phyloP scores from a whole-genome alignment of 2,329 filamentous ascomycete species.

The Aspergillus sp. region DNA sequence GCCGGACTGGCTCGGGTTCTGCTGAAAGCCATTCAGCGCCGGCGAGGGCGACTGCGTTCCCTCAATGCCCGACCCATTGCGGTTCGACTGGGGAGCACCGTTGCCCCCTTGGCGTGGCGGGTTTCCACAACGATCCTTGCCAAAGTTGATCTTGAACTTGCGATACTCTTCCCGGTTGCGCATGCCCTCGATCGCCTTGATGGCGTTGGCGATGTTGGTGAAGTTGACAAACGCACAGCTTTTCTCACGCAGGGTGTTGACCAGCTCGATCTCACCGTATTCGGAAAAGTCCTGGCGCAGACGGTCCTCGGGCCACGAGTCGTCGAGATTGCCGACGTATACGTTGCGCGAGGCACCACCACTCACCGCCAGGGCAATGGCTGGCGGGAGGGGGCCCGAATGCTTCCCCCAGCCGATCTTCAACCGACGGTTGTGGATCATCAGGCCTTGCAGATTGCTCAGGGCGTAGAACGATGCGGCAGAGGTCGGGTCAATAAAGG shows the following conservation, averaged over 20 bases:
- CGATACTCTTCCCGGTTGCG: constrained; percentile 92
- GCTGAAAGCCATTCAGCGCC: constrained; percentile 51
- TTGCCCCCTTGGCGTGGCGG: constrained; percentile 77
- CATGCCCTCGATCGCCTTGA: constrained; percentile 97
- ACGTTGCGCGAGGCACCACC: constrained; percentile 97
- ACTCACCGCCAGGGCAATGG: constrained; percentile 90
- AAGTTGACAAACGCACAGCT: constrained; percentile 99
- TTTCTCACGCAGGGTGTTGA: constrained; percentile 95
- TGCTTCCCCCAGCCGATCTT: constrained; percentile 99
- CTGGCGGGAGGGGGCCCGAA: constrained; percentile 88
- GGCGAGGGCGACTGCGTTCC: constrained; percentile 47
- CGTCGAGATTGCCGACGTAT: constrained; percentile 94
- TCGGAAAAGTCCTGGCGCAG: constrained; percentile 94
- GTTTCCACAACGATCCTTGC: constrained; percentile 96
- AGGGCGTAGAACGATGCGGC: constrained; percentile 96
- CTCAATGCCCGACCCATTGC: constrained; percentile 48
- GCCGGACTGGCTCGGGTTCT: constrained; percentile 45
- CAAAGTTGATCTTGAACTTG: constrained; percentile 99
- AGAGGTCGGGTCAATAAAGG: constrained; percentile 96
- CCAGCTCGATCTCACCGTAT: constrained; percentile 93
- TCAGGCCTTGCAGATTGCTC: constrained; percentile 92
- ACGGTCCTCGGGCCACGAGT: constrained; percentile 94
- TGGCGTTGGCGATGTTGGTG: constrained; percentile 98
- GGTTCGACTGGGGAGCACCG: constrained; percentile 57
- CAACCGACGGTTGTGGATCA: constrained; percentile 96